phyloP scores from a whole-genome alignment of 225 moss, liverwort and hornwort species.

The Climacium dendroides region DNA sequence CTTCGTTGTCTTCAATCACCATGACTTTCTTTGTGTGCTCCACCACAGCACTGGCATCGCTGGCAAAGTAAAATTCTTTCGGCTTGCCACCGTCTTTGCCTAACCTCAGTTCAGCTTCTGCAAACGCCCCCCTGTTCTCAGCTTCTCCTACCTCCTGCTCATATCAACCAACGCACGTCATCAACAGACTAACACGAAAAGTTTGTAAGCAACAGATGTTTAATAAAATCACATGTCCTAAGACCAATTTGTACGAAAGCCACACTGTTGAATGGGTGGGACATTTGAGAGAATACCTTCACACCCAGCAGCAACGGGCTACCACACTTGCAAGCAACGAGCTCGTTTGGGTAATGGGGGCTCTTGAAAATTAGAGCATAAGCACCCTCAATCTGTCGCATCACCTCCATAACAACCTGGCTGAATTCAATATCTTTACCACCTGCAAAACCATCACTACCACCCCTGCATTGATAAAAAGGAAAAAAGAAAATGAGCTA shows the following conservation, averaged over 20 bases:
- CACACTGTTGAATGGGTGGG: background rate
- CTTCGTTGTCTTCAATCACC: conserved; percentile 95
- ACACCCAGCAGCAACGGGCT: conserved; percentile 90
- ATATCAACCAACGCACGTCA: background rate
- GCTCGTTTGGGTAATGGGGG: conserved; percentile 88
- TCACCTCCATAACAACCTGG: conserved; percentile 96
- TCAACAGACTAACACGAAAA: background rate
- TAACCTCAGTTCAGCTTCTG: conserved; percentile 33
- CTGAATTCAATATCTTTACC: conserved; percentile 54
- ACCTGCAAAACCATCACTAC: conserved; percentile 32
- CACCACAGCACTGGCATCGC: conserved; percentile 97
- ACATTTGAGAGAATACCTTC: conserved; percentile 37
- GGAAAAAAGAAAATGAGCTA: background rate
- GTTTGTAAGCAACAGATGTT: background rate
- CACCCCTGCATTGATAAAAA: background rate
- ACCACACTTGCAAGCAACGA: conserved; percentile 97
- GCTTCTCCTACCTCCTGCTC: conserved; percentile 55
- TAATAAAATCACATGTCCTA: background rate
- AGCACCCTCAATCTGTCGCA: conserved; percentile 96
- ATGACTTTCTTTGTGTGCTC: conserved; percentile 98
- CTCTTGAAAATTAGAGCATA: conserved; percentile 99
- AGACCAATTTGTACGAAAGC: background rate
- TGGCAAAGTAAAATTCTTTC: conserved; percentile 83
- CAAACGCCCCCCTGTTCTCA: conserved; percentile 43
- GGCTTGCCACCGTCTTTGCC: conserved; percentile 59